Evolutionary conservation across 2,329 filamentous ascomycete species (phyloP), one percentile per base, ranked within the genome.

Genomic region (Pestalotiopsis sp.): DNA sequence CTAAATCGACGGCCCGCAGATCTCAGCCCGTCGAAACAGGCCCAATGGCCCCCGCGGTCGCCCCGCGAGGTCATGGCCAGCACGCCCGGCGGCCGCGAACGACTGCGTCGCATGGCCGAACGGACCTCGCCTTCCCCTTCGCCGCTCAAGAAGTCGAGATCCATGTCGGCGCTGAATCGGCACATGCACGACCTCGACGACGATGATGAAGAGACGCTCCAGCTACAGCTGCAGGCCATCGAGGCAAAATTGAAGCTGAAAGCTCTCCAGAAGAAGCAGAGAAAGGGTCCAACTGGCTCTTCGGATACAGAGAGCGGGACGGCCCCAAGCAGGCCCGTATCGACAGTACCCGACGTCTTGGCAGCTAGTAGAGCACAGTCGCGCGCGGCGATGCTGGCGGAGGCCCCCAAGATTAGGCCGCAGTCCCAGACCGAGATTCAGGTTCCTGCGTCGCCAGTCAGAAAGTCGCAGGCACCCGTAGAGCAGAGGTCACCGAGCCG

Each of bases 201-300:
- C 63, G 76, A 74, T 12, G 77, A 76, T 14, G 95, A 98, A 79
- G 95, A 98, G 83, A 97, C 90, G 1, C 82, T 98, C 41, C 90
- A 97, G 76, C 83, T 99, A 71, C 91, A 97, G 78, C 83, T 98
- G 4, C 91, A 95, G 72, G 94, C 93, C 67, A 97, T 99, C 69
- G 91, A 98, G 79, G 94, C 95, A 6, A 91, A 92, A 70, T 82
- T 98, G 66, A 96, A 92, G 80, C 81, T 98, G 72, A 98, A 98
- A 80, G 94, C 92, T 76, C 82, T 98, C 14, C 93, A 96, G 78
- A 91, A 17, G 72, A 71, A 63, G 62, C 69, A 38, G 60, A 57
- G n/a, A 62, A 66, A 52, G 57, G 63, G 27, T 17, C 38, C 2
- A 39, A 49, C 31, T 59, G 69, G 49, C 2, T 59, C 62, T 56